phyloP scores from a whole-genome alignment of 441 rosid species.

The Arabidopsis lyrata region DNA sequence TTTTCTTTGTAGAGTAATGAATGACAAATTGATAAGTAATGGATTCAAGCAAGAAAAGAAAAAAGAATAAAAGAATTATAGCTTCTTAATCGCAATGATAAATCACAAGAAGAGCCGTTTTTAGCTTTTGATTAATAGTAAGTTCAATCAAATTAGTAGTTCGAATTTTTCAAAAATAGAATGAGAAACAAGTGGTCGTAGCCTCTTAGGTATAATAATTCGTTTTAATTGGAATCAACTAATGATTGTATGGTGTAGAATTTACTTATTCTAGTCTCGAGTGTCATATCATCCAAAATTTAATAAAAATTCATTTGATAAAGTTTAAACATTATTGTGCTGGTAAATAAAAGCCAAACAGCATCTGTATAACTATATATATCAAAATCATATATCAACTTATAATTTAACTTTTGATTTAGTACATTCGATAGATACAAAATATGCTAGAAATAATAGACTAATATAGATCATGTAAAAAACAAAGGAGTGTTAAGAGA shows the following conservation, averaged over 20 bases:
- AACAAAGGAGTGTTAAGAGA: constrained; percentile 13
- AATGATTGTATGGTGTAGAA: not conserved
- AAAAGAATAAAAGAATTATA: not conserved
- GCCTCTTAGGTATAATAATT: not conserved
- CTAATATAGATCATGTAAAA: constrained; percentile 18
- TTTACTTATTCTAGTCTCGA: not conserved
- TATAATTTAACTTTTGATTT: constrained; percentile 4
- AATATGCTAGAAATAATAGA: constrained; percentile 10
- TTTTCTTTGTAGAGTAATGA: constrained; percentile 1
- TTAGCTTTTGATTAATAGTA: not conserved
- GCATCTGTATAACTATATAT: not conserved
- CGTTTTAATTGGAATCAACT: not conserved
- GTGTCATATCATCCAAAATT: not conserved
- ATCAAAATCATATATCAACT: not conserved
- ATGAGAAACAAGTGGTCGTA: constrained; percentile 2
- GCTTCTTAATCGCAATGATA: constrained; percentile 15
- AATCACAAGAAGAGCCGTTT: not conserved
- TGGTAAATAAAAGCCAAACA: not conserved
- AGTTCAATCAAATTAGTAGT: not conserved
- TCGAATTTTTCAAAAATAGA: not conserved
- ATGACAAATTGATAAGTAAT: not conserved
- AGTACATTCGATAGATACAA: constrained; percentile 23
- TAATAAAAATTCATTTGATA: not conserved
- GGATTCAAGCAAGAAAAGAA: not conserved
- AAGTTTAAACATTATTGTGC: not conserved